Percentiles rank a stretch among this genome's conserved stretches.
Evolutionary conservation across 257 asterid genomes (phyloP).

Genomic region (Solanum gracilifrons): DNA sequence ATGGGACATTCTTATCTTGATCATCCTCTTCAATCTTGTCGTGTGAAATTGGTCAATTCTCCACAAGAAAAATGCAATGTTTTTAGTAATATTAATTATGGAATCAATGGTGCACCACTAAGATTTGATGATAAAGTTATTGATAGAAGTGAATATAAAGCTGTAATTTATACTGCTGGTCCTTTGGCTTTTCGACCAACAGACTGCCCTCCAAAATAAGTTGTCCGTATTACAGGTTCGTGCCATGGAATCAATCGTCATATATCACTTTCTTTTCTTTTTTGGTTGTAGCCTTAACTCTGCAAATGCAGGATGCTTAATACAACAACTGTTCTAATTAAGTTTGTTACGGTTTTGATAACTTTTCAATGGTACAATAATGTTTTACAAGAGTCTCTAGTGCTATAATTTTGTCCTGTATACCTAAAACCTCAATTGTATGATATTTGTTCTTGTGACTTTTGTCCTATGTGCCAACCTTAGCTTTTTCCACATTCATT

Average conservation of each 20-base stretch:
- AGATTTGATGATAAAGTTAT: slow-evolving; percentile 55
- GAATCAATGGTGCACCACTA: slow-evolving; percentile 61
- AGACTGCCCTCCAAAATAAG: slow-evolving; percentile 35
- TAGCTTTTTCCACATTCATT: not conserved
- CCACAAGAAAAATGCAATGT: slow-evolving; percentile 42
- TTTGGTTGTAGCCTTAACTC: no score
- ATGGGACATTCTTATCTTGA: slow-evolving; percentile 58
- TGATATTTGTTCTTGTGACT: not conserved
- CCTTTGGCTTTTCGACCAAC: slow-evolving; percentile 80
- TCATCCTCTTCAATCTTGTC: slow-evolving; percentile 85
- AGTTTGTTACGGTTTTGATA: not conserved
- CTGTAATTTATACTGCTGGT: slow-evolving; percentile 55
- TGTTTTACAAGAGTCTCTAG: not conserved
- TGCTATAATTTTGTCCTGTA: not conserved
- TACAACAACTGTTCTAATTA: not conserved
- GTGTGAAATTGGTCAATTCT: slow-evolving; percentile 57
- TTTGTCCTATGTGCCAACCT: not conserved
- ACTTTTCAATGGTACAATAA: not conserved
- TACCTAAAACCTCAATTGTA: not conserved
- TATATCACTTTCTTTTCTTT: no score
- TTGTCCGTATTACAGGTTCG: not conserved
- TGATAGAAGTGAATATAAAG: slow-evolving; percentile 35
- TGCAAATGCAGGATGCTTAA: not conserved
- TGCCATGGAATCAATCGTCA: not conserved
- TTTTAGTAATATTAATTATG: slow-evolving; percentile 61